Base-by-base conservation (phyloP, 2,329 filamentous ascomycete genomes). In the Penicillium sp. region DNA sequence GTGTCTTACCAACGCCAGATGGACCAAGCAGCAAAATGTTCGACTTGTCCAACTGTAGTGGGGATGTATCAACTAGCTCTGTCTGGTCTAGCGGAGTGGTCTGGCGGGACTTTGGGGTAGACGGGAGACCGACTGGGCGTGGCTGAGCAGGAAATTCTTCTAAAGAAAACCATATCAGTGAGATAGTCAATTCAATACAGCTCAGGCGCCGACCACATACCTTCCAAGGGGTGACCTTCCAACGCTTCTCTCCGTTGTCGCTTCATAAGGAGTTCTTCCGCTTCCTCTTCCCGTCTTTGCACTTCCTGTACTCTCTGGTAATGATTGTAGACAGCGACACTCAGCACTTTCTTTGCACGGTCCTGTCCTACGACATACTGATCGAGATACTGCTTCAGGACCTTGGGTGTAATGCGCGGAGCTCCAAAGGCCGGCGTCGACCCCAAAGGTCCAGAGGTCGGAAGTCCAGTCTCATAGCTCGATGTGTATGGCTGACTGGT, bases 281-380 rank as follows among this genome's bases (percentile, higher is more conserved):
- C 84, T 64, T 96, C 91, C 49, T 92, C 85, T 60, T 94, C 84
- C 53, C 87, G 84, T 45, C 90, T 80, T 65, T 90, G 82, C 23
- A 87, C 67, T 71, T 88, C 85, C 63, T 92, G 86, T 54, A 96
- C 83, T 43, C 89, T 85, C 72, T 96, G 90, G 69, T 97, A 96
- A 70, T 99, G 94, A 68, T 97, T 96, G 76, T 95, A 96, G 26
- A 99, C 89, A 6, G 93, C 91, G 3, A 93, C 87, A 59, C 90
- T 94, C 58, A 97, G 85, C 13, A 92, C 89, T 72, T 95, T 95
- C 79, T 99, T 79, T 26, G 94, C 91, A 54, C 90, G 85, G 61
- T 96, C 90, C 72, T 99, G 94, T 38, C 93, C 94, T 4, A 99
- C 93, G 1, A 99, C 93, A 70, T 95, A 99, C 68, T 94, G 89